These are phyloP conservation scores for Amphichorda felina DNA, from an alignment of 2,329 filamentous ascomycete genomes.

Conservation along the genomic window DNA sequence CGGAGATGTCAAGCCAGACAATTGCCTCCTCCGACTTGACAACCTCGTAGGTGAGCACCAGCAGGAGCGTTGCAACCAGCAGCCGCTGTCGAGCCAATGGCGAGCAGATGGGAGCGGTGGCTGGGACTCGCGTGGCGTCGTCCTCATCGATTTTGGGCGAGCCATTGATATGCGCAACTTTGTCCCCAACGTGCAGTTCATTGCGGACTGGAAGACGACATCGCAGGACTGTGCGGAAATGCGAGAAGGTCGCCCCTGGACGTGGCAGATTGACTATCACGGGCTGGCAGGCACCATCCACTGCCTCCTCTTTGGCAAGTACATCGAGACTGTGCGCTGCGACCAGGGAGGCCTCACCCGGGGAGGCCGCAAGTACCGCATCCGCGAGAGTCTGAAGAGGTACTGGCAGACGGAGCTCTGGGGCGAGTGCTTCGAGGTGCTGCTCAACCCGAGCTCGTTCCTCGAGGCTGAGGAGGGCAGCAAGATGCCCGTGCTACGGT, in stretches of 20 bases:
- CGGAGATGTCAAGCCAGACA: constrained; percentile 91
- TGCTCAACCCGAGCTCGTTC: constrained; percentile 70
- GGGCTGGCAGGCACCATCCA: constrained; percentile 84
- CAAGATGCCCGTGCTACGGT: constrained; percentile 61
- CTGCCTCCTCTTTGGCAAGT: constrained; percentile 83
- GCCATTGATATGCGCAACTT: constrained; percentile 91
- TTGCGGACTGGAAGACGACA: constrained; percentile 89
- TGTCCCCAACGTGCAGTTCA: constrained; percentile 60
- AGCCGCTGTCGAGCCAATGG: constrained; percentile 50
- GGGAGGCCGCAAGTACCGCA: constrained; percentile 57
- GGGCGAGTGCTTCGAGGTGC: constrained; percentile 67
- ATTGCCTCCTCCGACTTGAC: constrained; percentile 81
- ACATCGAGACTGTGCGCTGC: constrained; percentile 67
- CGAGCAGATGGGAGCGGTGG: constrained; percentile 60
- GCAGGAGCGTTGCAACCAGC: not conserved
- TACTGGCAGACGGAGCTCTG: constrained; percentile 97
- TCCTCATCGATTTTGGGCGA: constrained; percentile 88
- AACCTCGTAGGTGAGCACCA: constrained; percentile 21
- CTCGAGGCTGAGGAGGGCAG: constrained; percentile 50
- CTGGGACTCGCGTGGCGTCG: constrained; percentile 71
- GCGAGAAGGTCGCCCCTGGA: constrained; percentile 89
- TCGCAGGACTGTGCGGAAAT: constrained; percentile 90
- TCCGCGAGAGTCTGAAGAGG: constrained; percentile 75
- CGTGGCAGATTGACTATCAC: constrained; percentile 94
- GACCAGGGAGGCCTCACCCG: constrained; percentile 44